Conservation (phyloP, 2,329 filamentous ascomycete species). For the Penicillium sp. region DNA sequence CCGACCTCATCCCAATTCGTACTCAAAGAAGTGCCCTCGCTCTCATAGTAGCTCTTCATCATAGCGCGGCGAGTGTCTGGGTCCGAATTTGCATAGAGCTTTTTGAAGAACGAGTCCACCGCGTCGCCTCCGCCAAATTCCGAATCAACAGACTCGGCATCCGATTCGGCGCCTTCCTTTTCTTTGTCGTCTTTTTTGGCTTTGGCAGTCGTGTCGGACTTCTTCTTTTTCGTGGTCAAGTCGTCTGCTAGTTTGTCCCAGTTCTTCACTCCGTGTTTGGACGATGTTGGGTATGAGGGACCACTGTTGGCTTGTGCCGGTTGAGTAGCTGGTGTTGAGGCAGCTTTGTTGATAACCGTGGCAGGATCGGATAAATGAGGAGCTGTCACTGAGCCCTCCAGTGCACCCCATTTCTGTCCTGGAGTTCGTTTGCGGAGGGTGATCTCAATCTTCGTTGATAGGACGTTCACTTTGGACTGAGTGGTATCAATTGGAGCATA, state of each 20-base stretch:
- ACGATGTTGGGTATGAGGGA: constrained; percentile 80
- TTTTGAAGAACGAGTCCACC: constrained; percentile 83
- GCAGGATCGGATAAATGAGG: constrained; percentile 19
- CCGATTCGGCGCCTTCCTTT: constrained; percentile 51
- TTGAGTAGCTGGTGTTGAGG: constrained; percentile 13
- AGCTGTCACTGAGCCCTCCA: constrained; percentile 47
- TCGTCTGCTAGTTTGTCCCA: constrained; percentile 75
- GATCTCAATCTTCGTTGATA: constrained; percentile 76
- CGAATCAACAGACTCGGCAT: constrained; percentile 41
- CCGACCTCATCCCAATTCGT: constrained; percentile 87
- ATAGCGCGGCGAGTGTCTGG: constrained; percentile 84
- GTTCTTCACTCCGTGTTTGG: constrained; percentile 76
- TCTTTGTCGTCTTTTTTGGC: constrained; percentile 25
- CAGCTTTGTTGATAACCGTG: not conserved
- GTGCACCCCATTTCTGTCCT: constrained; percentile 64
- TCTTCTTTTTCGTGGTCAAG: constrained; percentile 41
- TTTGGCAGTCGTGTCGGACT: constrained; percentile 22
- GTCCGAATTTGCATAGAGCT: constrained; percentile 71
- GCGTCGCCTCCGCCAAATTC: constrained; percentile 55
- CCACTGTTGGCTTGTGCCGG: constrained; percentile 21
- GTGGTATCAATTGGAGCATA: constrained; percentile 61
- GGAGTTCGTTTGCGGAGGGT: constrained; percentile 62
- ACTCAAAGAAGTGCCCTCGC: constrained; percentile 85
- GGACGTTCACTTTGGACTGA: constrained; percentile 61
- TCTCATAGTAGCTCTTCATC: constrained; percentile 96